Evolutionary conservation across 306 rosid genomes (phyloP).

Genomic region (Vachellia pachyceras): DNA sequence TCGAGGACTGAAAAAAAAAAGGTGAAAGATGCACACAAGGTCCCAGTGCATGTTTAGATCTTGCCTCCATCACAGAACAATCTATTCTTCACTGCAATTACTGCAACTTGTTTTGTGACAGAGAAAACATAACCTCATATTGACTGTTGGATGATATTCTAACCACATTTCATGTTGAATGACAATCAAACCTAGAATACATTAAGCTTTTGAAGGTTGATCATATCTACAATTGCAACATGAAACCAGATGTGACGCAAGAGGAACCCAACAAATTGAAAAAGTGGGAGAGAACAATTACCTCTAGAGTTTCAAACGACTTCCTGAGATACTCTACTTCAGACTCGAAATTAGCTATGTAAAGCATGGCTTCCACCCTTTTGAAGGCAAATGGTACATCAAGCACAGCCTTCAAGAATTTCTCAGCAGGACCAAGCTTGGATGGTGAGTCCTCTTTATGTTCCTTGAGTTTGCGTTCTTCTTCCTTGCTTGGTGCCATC

Average conservation of each 20-base stretch:
- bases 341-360: slow-evolving; percentile 84
- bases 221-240: background rate
- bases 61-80: background rate
- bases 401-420: slow-evolving; percentile 85
- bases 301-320: slow-evolving; percentile 88
- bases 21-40: slow-evolving; percentile 48
- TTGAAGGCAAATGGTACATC: slow-evolving; percentile 86
- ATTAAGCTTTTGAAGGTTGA: background rate
- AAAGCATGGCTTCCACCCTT: slow-evolving; percentile 92
- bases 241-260: slow-evolving; percentile 4
- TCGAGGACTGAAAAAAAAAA: slow-evolving; percentile 31
- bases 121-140: background rate
- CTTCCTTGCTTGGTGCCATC: slow-evolving; percentile 98
- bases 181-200: slow-evolving; percentile 2
- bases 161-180: background rate
- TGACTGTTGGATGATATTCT: background rate
- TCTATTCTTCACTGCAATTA: background rate
- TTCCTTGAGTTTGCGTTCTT: slow-evolving; percentile 83
- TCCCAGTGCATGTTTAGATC: background rate
- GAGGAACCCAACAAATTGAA: background rate
- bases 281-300: too few relatives aligned
- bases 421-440: slow-evolving; percentile 90
- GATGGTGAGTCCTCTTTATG: slow-evolving; percentile 72
- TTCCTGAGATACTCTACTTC: slow-evolving; percentile 85
- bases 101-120: slow-evolving; percentile 1